Conservation (phyloP, 1,284 basidiomycete genomes). For the Leccinum ponderosum region DNA sequence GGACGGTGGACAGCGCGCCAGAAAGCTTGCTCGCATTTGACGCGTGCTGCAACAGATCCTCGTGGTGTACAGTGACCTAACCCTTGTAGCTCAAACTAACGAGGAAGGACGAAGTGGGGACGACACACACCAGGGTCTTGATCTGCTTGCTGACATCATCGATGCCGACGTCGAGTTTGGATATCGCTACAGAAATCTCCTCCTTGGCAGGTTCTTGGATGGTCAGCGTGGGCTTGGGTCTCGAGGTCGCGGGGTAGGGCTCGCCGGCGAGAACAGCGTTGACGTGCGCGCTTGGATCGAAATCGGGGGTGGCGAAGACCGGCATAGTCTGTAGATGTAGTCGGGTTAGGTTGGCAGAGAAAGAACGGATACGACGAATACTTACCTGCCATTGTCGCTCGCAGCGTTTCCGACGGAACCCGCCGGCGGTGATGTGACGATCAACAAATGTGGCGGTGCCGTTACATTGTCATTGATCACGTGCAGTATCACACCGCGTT, state of each 20-base stretch:
- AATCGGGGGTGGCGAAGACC: slow-evolving; percentile 65
- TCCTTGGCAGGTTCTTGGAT: slow-evolving; percentile 68
- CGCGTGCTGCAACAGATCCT: slow-evolving; percentile 71
- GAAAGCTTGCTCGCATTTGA: slow-evolving; percentile 64
- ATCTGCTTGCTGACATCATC: slow-evolving; percentile 90
- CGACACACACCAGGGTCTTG: slow-evolving; percentile 67
- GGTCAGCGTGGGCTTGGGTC: slow-evolving; percentile 35
- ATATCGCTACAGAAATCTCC: slow-evolving; percentile 84
- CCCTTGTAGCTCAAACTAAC: background rate
- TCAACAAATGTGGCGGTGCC: slow-evolving; percentile 22
- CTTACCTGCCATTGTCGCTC: slow-evolving; percentile 21
- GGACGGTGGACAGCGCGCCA: slow-evolving; percentile 61
- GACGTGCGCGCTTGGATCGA: slow-evolving; percentile 87
- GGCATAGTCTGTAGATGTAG: slow-evolving; percentile 51
- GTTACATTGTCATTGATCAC: slow-evolving; percentile 20
- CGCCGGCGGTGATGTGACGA: background rate
- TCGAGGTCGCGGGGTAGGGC: slow-evolving; percentile 51
- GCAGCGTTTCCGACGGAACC: background rate
- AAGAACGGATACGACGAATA: background rate
- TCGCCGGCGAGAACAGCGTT: slow-evolving; percentile 84
- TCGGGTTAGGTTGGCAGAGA: background rate
- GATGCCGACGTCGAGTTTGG: slow-evolving; percentile 79
- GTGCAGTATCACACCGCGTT: slow-evolving; percentile 33
- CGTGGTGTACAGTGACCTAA: slow-evolving; percentile 72
- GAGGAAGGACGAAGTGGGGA: background rate